Evolutionary conservation across 768 basidiomycete genomes (phyloP).

Genomic region (Boletus sp.): DNA sequence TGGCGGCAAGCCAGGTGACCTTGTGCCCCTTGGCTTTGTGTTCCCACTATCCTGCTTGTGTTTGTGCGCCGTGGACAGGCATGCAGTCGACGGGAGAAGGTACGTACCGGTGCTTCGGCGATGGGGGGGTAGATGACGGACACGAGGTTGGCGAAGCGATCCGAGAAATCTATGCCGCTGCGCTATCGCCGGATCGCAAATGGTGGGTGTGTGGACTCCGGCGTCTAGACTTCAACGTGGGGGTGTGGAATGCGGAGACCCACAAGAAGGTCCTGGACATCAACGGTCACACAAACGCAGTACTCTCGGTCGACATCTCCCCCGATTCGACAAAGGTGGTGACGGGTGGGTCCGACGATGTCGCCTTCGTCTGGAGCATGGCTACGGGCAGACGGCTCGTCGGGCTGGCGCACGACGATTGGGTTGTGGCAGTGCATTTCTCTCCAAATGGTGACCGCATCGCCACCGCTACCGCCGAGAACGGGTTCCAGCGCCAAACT

Average conservation of each 20-base stretch:
- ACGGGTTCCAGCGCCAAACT: too few species aligned
- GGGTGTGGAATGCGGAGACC: not conserved
- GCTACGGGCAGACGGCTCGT: not conserved
- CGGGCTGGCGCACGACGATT: not conserved
- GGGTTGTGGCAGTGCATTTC: not conserved
- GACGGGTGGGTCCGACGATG: not conserved
- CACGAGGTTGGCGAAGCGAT: too few species aligned
- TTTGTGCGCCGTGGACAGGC: too few species aligned
- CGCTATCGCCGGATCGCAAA: not conserved
- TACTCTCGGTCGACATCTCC: not conserved
- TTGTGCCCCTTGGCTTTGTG: not conserved
- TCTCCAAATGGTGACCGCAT: conserved; percentile 4
- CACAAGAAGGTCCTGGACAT: not conserved
- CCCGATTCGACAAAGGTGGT: not conserved
- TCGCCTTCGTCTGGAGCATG: not conserved
- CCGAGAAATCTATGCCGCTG: too few species aligned
- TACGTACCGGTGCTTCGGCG: not conserved
- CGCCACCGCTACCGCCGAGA: not conserved
- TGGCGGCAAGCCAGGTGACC: too few species aligned
- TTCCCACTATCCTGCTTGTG: not conserved
- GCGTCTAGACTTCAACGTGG: not conserved
- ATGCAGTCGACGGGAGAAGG: not conserved
- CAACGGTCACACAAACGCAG: not conserved
- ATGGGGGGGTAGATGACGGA: not conserved
- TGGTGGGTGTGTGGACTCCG: not conserved